Base-by-base conservation (phyloP, 2,329 filamentous ascomycete species). In the Pezicula carpinea region DNA sequence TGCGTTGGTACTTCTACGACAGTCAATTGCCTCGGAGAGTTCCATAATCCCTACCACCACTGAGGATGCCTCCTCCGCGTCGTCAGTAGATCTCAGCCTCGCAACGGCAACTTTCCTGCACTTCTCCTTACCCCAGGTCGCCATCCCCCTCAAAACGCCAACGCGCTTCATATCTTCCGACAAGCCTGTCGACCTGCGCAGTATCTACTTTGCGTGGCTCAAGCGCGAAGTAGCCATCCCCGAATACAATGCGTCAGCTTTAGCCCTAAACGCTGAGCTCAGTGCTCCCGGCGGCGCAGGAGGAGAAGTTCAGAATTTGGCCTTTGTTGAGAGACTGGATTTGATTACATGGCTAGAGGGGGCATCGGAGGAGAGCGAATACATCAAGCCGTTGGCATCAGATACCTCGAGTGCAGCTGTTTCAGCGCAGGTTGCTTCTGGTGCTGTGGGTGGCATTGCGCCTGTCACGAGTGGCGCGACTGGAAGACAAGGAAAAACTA, bases 121-220 rank as follows among this genome's bases (percentile, higher is more conserved):
- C 57, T 93, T 96, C 71, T 77, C 76, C 50, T 68, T 76, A 59
- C 77, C 78, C 44, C 76, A 79, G 51, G 74, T 82, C 46, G 75
- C 82, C 5, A 76, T 95, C 49, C 74, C 85, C 1, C 79, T 96
- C 55, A 82, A 80, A 43, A 77, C 79, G 13, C 76, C 84, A 8
- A 99, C 93, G 56, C 89, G 93, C 59, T 97, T 97, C 72, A 78
- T 87, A 51, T 91, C 89, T n/a, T 79, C 80, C 49, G 80, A 80
- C 40, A 74, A 76, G 47, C 77, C 85, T 4, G 83, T 96, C 60
- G 89, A 96, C 64, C 75, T 99, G 57, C 89, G 93, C 64, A 93
- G 87, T 65, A 92, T 96, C 69, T 96, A 92, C 73, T 96, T 97
- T 64, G 90, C 90, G 47, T 99, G 90, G 89, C 76, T 88, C 61